Evolutionary conservation across 2,329 filamentous ascomycete genomes (phyloP).

Genomic region (Clarireedia homoeocarpa): DNA sequence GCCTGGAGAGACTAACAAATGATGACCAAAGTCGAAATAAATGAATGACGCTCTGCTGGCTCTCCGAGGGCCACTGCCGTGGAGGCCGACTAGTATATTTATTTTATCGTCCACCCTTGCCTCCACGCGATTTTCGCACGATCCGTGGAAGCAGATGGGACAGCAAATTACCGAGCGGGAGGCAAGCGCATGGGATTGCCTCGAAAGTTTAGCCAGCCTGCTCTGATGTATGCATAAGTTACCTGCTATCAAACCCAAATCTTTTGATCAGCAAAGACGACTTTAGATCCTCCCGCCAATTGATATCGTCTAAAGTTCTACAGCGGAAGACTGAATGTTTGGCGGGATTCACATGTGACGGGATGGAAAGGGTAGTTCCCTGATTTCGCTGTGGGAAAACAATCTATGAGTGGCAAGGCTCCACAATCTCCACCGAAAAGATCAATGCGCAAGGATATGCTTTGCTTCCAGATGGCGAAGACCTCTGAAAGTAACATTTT

Average conservation of each 20-base stretch:
- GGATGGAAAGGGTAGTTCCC: not conserved
- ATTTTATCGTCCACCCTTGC: not conserved
- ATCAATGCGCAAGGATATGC: not conserved
- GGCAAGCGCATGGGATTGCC: too few relatives aligned
- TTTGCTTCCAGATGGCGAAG: not conserved
- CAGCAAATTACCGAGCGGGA: too few relatives aligned
- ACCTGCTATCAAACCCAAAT: not conserved
- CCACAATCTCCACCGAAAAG: not conserved
- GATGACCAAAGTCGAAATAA: not conserved
- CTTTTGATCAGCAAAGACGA: not conserved
- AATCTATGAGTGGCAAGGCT: not conserved
- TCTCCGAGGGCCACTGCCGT: too few relatives aligned
- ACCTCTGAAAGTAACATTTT: too few relatives aligned
- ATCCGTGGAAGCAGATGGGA: too few relatives aligned
- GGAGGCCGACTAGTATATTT: not conserved
- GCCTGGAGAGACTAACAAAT: too few relatives aligned
- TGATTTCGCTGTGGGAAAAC: not conserved
- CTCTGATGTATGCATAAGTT: not conserved
- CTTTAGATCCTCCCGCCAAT: not conserved
- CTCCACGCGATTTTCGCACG: too few relatives aligned
- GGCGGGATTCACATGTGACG: too few relatives aligned
- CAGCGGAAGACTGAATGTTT: not conserved
- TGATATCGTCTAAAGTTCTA: not conserved
- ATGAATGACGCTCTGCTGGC: not conserved
- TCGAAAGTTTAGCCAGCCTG: too few relatives aligned